These are phyloP conservation scores for Cyberlindnera mycetangii DNA, from an alignment of 805 yeast genomes.

Conservation along the genomic window DNA sequence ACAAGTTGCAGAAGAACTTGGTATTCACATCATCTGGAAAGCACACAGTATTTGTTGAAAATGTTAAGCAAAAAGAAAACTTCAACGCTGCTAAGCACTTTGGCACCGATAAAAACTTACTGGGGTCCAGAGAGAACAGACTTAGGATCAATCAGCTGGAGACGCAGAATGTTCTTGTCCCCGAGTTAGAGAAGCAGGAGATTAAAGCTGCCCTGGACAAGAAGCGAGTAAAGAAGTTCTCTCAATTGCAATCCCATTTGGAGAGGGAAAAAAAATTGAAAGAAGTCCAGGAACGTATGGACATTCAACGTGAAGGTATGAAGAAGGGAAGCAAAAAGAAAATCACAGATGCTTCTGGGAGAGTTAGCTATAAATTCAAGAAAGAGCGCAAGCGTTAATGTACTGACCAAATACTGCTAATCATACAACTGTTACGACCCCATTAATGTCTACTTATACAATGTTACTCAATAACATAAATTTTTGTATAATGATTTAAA, in stretches of 20 bases:
- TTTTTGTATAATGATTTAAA: neutral
- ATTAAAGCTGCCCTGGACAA: slow-evolving; percentile 41
- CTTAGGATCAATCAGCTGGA: slow-evolving; percentile 58
- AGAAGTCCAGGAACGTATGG: slow-evolving; percentile 69
- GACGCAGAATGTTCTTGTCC: slow-evolving; percentile 32
- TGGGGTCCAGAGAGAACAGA: slow-evolving; percentile 69
- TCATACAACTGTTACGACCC: neutral
- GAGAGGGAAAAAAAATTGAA: slow-evolving; percentile 68
- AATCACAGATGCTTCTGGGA: slow-evolving; percentile 62
- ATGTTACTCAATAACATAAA: neutral
- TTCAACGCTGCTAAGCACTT: slow-evolving; percentile 68
- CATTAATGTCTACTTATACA: neutral
- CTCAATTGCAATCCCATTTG: slow-evolving; percentile 58
- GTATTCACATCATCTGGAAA: slow-evolving; percentile 59
- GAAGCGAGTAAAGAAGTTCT: slow-evolving; percentile 59
- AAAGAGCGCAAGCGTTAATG: slow-evolving; percentile 58
- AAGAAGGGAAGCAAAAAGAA: slow-evolving; percentile 86
- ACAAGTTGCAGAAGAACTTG: slow-evolving; percentile 43
- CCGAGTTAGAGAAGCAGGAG: slow-evolving; percentile 27
- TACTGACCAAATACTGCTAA: neutral
- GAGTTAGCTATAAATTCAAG: slow-evolving; percentile 79
- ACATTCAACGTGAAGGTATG: slow-evolving; percentile 81
- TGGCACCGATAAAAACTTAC: slow-evolving; percentile 62
- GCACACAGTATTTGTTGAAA: slow-evolving; percentile 85
- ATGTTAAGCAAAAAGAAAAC: slow-evolving; percentile 46